phyloP scores from a whole-genome alignment of 441 rosid genomes.

The Populus hybrid region DNA sequence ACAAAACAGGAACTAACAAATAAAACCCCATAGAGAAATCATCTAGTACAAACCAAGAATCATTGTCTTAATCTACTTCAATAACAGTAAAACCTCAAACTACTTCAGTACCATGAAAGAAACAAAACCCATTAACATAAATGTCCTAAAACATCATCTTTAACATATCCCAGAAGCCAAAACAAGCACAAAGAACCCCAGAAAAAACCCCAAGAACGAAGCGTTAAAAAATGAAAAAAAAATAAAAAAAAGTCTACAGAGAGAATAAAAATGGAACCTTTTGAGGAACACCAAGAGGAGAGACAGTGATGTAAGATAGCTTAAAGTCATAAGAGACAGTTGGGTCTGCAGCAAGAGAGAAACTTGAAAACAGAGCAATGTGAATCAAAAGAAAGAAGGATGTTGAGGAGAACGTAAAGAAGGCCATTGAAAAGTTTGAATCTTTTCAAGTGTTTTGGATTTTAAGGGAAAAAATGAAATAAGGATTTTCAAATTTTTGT shows the following conservation, averaged over 20 bases:
- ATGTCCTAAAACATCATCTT: neutral
- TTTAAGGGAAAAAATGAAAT: neutral
- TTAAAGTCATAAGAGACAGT: conserved; percentile 36
- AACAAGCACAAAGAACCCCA: neutral
- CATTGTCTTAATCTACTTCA: neutral
- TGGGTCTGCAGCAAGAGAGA: conserved; percentile 65
- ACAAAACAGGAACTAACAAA: neutral
- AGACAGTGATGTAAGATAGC: too few relatives aligned
- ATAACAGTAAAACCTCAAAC: conserved; percentile 3
- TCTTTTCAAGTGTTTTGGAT: neutral
- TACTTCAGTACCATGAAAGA: neutral
- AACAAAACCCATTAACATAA: neutral
- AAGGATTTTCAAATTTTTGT: neutral
- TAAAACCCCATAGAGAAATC: neutral
- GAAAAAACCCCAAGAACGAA: neutral
- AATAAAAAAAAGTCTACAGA: neutral
- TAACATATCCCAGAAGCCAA: neutral
- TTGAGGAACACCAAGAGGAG: too few relatives aligned
- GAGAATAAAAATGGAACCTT: neutral
- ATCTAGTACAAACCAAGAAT: neutral
- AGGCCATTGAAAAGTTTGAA: conserved; percentile 7
- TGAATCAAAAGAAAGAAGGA: conserved; percentile 25
- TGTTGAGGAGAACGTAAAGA: conserved; percentile 4
- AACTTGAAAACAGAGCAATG: conserved; percentile 35
- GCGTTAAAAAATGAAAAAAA: neutral